A percentile compares a stretch with the other conserved stretches of the same genome.
Conservation (phyloP, 2,329 filamentous ascomycete genomes). For the Knoxdaviesia proteae region DNA sequence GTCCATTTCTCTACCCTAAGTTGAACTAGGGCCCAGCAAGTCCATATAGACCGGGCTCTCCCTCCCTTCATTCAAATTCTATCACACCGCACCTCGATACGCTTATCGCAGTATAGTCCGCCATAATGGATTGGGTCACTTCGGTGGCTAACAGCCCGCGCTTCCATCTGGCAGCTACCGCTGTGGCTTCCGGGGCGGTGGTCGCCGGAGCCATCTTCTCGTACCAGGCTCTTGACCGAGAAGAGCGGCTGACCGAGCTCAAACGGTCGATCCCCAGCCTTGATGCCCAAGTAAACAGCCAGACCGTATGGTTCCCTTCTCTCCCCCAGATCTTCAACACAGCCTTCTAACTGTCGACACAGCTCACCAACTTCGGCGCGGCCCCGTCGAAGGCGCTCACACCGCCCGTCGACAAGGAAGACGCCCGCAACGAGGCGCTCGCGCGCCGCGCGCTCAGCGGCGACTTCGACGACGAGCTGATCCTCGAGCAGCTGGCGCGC, state of each 20-base stretch:
- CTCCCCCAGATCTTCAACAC: not conserved
- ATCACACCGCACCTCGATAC: conserved; percentile 16
- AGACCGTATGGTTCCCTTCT: conserved; percentile 1
- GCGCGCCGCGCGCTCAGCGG: conserved; percentile 39
- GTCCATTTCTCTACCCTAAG: too few relatives aligned
- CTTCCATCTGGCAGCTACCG: conserved; percentile 49
- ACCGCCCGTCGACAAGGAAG: conserved; percentile 32
- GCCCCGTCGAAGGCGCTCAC: conserved; percentile 13
- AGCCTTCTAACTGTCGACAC: conserved; percentile 4
- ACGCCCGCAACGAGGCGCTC: conserved; percentile 35
- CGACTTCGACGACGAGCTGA: conserved; percentile 56
- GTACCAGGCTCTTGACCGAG: conserved; percentile 36
- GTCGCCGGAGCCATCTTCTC: conserved; percentile 39
- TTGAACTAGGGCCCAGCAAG: conserved; percentile 1
- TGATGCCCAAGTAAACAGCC: conserved; percentile 4
- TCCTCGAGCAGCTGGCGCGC: conserved; percentile 81
- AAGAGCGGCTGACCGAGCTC: conserved; percentile 31
- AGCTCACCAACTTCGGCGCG: conserved; percentile 42
- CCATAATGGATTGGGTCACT: conserved; percentile 2
- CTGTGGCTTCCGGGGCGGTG: conserved; percentile 40
- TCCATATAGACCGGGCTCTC: not conserved
- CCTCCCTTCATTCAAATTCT: conserved; percentile 6
- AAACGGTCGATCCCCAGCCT: conserved; percentile 34
- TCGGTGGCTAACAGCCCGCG: conserved; percentile 16
- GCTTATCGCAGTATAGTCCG: not conserved